Evolutionary conservation across 768 basidiomycete genomes (phyloP).

Genomic region (Sistotremastrum niveocremeum): DNA sequence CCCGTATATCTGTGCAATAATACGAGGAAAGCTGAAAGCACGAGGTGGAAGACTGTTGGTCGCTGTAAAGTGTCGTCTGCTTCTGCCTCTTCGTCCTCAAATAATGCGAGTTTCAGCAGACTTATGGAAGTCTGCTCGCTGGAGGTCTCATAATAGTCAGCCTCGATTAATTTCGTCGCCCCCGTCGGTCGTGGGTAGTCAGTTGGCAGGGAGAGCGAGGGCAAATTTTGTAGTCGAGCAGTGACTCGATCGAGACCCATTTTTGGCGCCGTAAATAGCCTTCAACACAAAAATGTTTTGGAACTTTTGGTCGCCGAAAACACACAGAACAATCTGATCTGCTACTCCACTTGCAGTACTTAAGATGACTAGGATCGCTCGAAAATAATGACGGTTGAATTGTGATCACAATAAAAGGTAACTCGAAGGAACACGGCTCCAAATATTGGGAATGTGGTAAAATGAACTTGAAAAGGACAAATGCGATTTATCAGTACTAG

Average conservation of each 20-base stretch:
- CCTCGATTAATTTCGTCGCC: conserved; percentile 69
- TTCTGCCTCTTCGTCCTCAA: conserved; percentile 38
- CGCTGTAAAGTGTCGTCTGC: conserved; percentile 37
- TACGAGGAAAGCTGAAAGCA: conserved; percentile 84
- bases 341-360: too few relatives aligned
- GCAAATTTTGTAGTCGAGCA: conserved; percentile 61
- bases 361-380: too few relatives aligned
- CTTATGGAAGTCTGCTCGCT: conserved; percentile 63
- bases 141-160: conserved; percentile 58
- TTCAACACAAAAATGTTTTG: too few relatives aligned
- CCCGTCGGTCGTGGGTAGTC: conserved; percentile 84
- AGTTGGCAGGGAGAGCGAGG: conserved; percentile 84
- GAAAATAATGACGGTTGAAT: too few relatives aligned
- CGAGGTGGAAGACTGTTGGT: conserved; percentile 81
- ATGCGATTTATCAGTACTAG: too few relatives aligned
- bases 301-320: too few relatives aligned
- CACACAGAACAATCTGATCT: too few relatives aligned
- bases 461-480: too few relatives aligned
- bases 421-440: too few relatives aligned
- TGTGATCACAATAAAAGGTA: too few relatives aligned
- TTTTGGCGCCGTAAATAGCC: background rate
- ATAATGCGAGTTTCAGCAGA: conserved; percentile 70
- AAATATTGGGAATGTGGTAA: too few relatives aligned
- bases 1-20: conserved; percentile 91
- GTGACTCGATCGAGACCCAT: conserved; percentile 37